Evolutionary conservation across 2,329 filamentous ascomycete genomes (phyloP).

Genomic region (Colletotrichum sp.): DNA sequence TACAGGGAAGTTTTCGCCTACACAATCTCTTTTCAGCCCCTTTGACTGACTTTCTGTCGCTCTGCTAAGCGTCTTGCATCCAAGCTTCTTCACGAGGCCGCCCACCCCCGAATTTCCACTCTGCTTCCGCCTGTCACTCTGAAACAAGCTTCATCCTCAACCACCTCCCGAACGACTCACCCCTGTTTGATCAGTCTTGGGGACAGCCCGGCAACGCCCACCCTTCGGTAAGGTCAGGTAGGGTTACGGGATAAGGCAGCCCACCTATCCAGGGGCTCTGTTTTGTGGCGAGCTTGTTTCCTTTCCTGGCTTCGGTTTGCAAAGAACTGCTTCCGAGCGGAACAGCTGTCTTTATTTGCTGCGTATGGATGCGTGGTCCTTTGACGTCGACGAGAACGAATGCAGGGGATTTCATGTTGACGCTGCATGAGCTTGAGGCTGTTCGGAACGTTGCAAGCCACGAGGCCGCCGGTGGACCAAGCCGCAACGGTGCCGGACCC

Average conservation of each 20-base stretch:
- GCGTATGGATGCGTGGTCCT: not conserved
- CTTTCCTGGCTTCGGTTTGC: not conserved
- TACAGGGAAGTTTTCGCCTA: not conserved
- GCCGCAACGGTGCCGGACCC: not conserved
- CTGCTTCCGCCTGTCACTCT: not conserved
- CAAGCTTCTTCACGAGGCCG: not conserved
- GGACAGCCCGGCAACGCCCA: not conserved
- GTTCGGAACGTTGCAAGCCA: not conserved
- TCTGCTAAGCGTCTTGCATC: not conserved
- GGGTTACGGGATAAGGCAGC: not conserved
- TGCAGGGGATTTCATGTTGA: not conserved
- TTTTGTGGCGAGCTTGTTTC: not conserved
- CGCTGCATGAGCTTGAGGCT: not conserved
- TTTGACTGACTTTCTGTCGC: not conserved
- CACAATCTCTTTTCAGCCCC: not conserved
- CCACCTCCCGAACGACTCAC: not conserved
- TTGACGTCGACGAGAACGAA: not conserved
- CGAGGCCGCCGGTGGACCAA: not conserved
- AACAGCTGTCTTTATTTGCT: not conserved
- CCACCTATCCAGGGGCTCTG: not conserved
- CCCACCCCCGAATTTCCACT: not conserved
- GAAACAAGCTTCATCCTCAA: slow-evolving; percentile 18
- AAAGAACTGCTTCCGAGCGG: not conserved
- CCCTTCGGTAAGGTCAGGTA: not conserved
- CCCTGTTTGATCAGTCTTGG: not conserved